A percentile compares a stretch with the other conserved stretches of the same genome.
Evolutionary conservation across 352 stramenopile genomes (phyloP).

Genomic region (Hyaloperonospora arabidopsidis): DNA sequence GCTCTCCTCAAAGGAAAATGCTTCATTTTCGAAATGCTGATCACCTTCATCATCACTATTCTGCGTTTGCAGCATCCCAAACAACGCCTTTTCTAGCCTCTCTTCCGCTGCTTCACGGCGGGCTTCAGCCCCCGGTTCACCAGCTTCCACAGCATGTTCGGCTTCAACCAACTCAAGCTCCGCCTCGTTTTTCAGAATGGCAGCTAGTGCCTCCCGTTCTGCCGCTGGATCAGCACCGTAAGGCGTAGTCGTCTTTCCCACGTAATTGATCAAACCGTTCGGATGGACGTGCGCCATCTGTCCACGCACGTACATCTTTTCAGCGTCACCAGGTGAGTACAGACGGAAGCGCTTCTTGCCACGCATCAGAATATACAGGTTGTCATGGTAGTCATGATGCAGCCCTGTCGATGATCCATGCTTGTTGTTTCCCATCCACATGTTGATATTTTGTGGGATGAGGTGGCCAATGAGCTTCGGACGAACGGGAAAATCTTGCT

Average conservation of each 20-base stretch:
- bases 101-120: conserved; percentile 53
- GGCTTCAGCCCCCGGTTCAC: conserved; percentile 36
- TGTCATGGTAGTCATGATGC: conserved; percentile 99
- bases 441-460: conserved; percentile 92
- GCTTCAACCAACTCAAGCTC: conserved; percentile 53
- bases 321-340: conserved; percentile 84
- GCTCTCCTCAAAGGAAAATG: conserved; percentile 52
- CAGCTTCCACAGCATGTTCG: conserved; percentile 44
- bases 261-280: conserved; percentile 96
- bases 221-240: conserved; percentile 64
- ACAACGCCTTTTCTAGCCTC: conserved; percentile 60
- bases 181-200: conserved; percentile 52
- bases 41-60: conserved; percentile 35
- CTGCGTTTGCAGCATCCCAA: conserved; percentile 65
- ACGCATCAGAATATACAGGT: conserved; percentile 93
- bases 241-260: conserved; percentile 71
- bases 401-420: conserved; percentile 85
- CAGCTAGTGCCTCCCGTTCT: conserved; percentile 46
- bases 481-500: conserved; percentile 75
- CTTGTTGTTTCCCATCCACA: conserved; percentile 93
- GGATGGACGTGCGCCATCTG: conserved; percentile 79
- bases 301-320: conserved; percentile 89
- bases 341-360: conserved; percentile 93
- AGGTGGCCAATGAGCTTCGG: conserved; percentile 84
- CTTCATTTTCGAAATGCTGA: conserved; percentile 46